Evolutionary conservation across 305 asterid species (phyloP), one percentile per base, ranked within the genome.

Genomic region (Rubia peregrina): DNA sequence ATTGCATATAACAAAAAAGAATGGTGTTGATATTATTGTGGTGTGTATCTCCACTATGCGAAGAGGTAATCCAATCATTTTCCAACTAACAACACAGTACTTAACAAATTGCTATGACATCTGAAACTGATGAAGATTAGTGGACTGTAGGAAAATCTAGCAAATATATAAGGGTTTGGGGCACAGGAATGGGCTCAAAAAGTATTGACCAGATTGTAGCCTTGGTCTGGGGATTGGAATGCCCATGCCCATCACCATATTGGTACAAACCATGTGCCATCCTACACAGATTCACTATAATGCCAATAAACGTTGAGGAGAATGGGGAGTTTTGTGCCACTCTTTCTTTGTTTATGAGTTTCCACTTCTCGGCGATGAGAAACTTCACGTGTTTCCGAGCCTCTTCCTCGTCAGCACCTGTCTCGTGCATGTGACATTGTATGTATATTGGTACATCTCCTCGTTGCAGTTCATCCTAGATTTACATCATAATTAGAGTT

Each of bases 381-480:
- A 66, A 19, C 61, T 73, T 80, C 3, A 88, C 41, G 57, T 80
- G 53, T 48, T 66, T 49, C 1, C 86, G 80, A 9, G 92, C 92
- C 14, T 84, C 85, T 69, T 81, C 88, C 81, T 85, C 90, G 0
- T 73, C 69, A 43, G 81, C 77, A 1, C 86, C 88, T 0, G 56
- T 74, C 11, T 86, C 92, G 3, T 71, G 73, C 88, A 85, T 88
- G 78, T 85, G 83, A 55, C 95, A 88, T 49, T 83, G 84, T 5
- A 88, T 71, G 19, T 88, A 80, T 75, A 86, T 87, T 2, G 86
- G 84, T 75, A 78, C 77, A 64, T 89, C 95, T 40, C 90, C 95
- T 71, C 72, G 78, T 74, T 78, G 68, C 71, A 82, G 76, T 67
- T 85, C 95, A 7, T 80, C 84, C 95, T 86, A 64, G 3, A 10